Percentiles rank a stretch among this genome's conserved stretches.
phyloP scores from a whole-genome alignment of 2,329 filamentous ascomycete genomes.

The Pezizomycotina sp. region DNA sequence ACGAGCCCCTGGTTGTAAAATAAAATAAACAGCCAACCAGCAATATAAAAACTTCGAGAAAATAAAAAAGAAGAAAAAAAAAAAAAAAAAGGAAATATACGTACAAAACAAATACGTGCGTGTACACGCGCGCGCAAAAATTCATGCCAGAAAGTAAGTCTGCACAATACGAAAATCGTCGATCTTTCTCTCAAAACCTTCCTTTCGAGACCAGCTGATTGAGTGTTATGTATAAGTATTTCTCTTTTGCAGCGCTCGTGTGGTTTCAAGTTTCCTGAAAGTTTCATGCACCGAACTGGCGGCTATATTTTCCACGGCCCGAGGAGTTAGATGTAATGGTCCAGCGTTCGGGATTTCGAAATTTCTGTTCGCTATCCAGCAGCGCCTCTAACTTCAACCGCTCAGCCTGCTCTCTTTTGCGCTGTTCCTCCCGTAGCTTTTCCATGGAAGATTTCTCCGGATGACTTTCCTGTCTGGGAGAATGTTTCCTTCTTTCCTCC shows the following conservation, averaged over 20 bases:
- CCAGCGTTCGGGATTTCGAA: constrained; percentile 8
- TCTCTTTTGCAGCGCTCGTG: too few species aligned
- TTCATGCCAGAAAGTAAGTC: constrained; percentile 1
- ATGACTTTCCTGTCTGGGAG: not conserved
- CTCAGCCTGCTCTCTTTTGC: constrained; percentile 18
- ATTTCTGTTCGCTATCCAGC: constrained; percentile 17
- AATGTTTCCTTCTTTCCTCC: not conserved
- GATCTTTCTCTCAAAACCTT: too few species aligned
- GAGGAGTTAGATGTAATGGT: constrained; percentile 7
- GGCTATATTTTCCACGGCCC: constrained; percentile 11
- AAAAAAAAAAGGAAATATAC: too few species aligned
- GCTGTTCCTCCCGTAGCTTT: constrained; percentile 19
- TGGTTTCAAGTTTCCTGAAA: too few species aligned
- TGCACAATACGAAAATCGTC: too few species aligned
- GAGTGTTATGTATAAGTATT: too few species aligned
- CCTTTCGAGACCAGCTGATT: too few species aligned
- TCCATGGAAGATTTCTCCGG: constrained; percentile 6
- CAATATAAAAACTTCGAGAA: too few species aligned
- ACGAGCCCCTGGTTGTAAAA: too few species aligned
- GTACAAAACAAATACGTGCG: constrained; percentile 5
- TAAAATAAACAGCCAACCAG: too few species aligned
- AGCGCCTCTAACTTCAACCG: constrained; percentile 16
- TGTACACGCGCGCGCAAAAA: constrained; percentile 1
- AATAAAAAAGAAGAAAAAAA: constrained; percentile 2
- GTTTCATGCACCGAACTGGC: constrained; percentile 10